These are phyloP conservation scores for Apiotrichum domesticum DNA, from an alignment of 1,284 basidiomycete species.

Conservation along the genomic window DNA sequence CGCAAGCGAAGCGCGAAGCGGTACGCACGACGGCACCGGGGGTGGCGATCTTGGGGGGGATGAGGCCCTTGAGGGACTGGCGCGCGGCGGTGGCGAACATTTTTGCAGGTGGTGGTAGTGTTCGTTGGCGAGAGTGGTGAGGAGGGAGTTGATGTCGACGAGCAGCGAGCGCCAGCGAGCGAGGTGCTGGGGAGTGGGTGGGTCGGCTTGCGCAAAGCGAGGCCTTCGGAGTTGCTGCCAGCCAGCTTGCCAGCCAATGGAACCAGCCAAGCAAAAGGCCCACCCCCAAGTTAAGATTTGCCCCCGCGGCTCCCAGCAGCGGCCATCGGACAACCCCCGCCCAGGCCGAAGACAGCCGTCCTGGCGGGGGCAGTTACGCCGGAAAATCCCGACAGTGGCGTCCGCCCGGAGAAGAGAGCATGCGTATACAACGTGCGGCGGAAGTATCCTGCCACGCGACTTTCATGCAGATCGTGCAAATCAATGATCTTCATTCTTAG, in stretches of 20 bases:
- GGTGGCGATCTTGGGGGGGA: constrained; percentile 92
- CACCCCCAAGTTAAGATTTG: not conserved
- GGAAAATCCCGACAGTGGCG: constrained; percentile 16
- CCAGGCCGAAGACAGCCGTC: not conserved
- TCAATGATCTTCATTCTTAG: too few relatives aligned
- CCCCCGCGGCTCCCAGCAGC: too few relatives aligned
- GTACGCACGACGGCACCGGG: constrained; percentile 71
- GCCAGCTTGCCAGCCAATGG: not conserved
- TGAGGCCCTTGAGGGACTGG: constrained; percentile 70
- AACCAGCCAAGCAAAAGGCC: not conserved
- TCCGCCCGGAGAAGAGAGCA: too few relatives aligned
- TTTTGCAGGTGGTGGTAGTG: constrained; percentile 14
- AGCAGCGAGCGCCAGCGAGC: not conserved
- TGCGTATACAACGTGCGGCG: too few relatives aligned
- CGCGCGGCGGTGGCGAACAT: constrained; percentile 81
- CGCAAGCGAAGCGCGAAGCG: not conserved
- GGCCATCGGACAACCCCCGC: too few relatives aligned
- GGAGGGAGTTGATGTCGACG: constrained; percentile 11
- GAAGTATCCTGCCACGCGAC: too few relatives aligned
- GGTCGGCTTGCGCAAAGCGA: not conserved
- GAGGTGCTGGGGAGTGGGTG: not conserved
- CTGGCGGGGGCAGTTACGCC: not conserved
- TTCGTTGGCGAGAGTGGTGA: constrained; percentile 12
- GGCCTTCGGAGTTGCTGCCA: not conserved
- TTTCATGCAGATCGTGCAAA: too few relatives aligned